phyloP scores from a whole-genome alignment of 2,329 filamentous ascomycete species.

The Stagonosporopsis rhizophila region DNA sequence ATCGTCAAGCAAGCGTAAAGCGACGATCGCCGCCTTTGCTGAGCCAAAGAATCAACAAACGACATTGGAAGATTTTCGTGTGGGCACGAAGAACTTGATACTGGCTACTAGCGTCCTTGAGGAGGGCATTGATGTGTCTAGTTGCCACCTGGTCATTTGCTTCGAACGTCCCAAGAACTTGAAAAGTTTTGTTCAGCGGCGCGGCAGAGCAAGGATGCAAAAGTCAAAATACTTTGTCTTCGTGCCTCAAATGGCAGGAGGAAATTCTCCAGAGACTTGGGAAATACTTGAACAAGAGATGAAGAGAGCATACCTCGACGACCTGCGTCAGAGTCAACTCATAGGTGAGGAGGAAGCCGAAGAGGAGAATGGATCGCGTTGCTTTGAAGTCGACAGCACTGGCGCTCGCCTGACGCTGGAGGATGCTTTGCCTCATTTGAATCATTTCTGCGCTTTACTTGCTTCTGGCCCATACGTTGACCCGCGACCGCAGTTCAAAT shows the following conservation, averaged over 20 bases:
- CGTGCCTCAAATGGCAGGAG: slow-evolving; percentile 45
- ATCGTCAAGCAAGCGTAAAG: slow-evolving; percentile 50
- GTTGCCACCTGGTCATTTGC: slow-evolving; percentile 70
- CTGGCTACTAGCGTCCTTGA: slow-evolving; percentile 65
- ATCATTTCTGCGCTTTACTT: slow-evolving; percentile 78
- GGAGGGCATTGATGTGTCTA: slow-evolving; percentile 68
- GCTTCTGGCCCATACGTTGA: slow-evolving; percentile 67
- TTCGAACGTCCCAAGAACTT: slow-evolving; percentile 68
- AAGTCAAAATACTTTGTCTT: slow-evolving; percentile 64
- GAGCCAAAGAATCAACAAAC: slow-evolving; percentile 57
- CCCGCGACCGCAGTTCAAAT: slow-evolving; percentile 71
- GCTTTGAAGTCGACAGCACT: slow-evolving; percentile 33
- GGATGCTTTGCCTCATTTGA: slow-evolving; percentile 76
- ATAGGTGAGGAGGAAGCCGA: slow-evolving; percentile 55
- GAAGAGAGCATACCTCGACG: slow-evolving; percentile 72
- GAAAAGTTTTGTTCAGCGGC: slow-evolving; percentile 70
- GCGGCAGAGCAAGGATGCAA: slow-evolving; percentile 67
- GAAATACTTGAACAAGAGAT: slow-evolving; percentile 73
- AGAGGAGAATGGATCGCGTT: slow-evolving; percentile 54
- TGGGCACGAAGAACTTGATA: slow-evolving; percentile 63
- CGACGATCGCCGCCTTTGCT: slow-evolving; percentile 58
- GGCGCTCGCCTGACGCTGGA: slow-evolving; percentile 74
- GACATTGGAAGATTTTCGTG: slow-evolving; percentile 62
- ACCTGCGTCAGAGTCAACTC: slow-evolving; percentile 60
- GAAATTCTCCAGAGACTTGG: slow-evolving; percentile 62